Percentiles rank a stretch among this genome's conserved stretches.
Evolutionary conservation across 805 yeast species (phyloP).

Genomic region (Starmerella potacharoeniae): DNA sequence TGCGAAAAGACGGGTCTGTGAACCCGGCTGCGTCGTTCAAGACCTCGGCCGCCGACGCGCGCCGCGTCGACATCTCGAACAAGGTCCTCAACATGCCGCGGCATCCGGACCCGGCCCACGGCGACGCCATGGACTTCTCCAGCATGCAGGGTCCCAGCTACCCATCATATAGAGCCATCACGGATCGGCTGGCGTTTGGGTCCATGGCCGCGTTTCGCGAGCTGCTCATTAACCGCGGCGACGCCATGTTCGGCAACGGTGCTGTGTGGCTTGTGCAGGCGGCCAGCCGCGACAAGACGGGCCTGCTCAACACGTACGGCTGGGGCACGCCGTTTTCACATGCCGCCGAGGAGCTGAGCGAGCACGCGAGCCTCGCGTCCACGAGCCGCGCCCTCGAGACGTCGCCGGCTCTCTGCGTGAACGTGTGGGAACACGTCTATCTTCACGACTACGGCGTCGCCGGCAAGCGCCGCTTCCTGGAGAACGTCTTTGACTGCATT

Average conservation of each 20-base stretch:
- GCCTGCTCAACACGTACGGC: conserved; percentile 77
- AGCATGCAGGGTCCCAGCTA: conserved; percentile 9
- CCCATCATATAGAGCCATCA: conserved; percentile 13
- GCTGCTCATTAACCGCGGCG: conserved; percentile 58
- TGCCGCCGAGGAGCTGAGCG: conserved; percentile 3
- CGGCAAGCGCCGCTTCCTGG: conserved; percentile 62
- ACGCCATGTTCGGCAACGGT: conserved; percentile 81
- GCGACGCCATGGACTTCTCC: not conserved
- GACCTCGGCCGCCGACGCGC: conserved; percentile 17
- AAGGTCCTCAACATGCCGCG: conserved; percentile 21
- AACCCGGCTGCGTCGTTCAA: conserved; percentile 23
- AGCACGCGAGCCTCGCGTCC: conserved; percentile 6
- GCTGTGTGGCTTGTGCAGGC: conserved; percentile 77
- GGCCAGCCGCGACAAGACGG: conserved; percentile 31
- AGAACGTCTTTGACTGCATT: conserved; percentile 62
- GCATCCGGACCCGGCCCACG: conserved; percentile 1
- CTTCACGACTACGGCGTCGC: conserved; percentile 70
- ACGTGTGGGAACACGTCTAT: conserved; percentile 80
- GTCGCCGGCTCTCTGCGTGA: conserved; percentile 58
- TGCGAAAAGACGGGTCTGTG: conserved; percentile 20
- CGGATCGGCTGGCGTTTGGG: conserved; percentile 46
- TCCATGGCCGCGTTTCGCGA: conserved; percentile 68
- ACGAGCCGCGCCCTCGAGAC: conserved; percentile 7
- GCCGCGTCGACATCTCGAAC: conserved; percentile 21
- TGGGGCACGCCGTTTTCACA: conserved; percentile 67